Conservation (phyloP, 768 basidiomycete genomes). For the Suillus plorans region DNA sequence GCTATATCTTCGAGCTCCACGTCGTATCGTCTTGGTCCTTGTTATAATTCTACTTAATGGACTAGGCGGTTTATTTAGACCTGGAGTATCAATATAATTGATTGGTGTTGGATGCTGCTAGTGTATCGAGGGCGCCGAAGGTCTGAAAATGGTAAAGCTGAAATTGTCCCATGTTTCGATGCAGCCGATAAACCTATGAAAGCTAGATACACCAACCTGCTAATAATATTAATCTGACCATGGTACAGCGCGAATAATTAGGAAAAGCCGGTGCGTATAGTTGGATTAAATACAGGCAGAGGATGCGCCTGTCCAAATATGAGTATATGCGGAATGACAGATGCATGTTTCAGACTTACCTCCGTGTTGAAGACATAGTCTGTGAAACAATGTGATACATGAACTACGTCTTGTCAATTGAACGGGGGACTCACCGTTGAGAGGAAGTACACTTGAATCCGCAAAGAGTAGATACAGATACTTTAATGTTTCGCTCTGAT, state of each 20-base stretch:
- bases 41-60: conserved; percentile 14
- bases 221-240: neutral
- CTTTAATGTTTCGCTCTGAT: conserved; percentile 84
- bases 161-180: neutral
- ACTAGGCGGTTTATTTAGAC: conserved; percentile 9
- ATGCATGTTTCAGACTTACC: conserved; percentile 37
- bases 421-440: conserved; percentile 57
- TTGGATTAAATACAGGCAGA: conserved; percentile 65
- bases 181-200: neutral
- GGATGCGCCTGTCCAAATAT: conserved; percentile 53
- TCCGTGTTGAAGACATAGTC: conserved; percentile 94
- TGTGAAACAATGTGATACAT: conserved; percentile 23
- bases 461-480: conserved; percentile 89
- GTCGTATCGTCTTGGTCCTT: conserved; percentile 1
- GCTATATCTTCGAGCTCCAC: neutral
- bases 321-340: conserved; percentile 2
- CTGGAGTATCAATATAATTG: conserved; percentile 6
- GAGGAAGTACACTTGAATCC: conserved; percentile 66
- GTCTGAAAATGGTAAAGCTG: neutral
- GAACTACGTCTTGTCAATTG: conserved; percentile 10
- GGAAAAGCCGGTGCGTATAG: conserved; percentile 47
- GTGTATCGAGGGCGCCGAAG: neutral
- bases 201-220: neutral
- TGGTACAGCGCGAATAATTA: conserved; percentile 20
- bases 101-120: neutral